A percentile compares a stretch with the other conserved stretches of the same genome.
Evolutionary conservation across 75 land plant genomes (phyloP).

Genomic region (Isoetes taiwanensis): DNA sequence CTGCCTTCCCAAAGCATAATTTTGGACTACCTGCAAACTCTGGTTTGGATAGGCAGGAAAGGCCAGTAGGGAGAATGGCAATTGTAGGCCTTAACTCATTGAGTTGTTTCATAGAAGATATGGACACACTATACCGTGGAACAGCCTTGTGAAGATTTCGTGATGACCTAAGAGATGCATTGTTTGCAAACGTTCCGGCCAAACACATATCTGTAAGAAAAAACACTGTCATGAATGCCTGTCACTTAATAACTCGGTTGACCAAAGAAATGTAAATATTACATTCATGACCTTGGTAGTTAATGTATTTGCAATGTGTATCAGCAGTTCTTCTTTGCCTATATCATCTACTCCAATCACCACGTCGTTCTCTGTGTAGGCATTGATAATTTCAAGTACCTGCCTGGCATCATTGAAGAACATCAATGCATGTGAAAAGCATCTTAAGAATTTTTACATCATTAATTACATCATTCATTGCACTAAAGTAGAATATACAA

Average conservation of each 20-base stretch:
- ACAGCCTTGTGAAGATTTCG: constrained; percentile 54
- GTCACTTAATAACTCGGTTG: not conserved
- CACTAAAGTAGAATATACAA: not conserved
- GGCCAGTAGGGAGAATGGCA: constrained; percentile 61
- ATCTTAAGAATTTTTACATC: too few species aligned
- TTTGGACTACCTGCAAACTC: not conserved
- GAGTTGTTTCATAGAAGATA: constrained; percentile 34
- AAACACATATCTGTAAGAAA: constrained; percentile 42
- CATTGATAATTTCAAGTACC: constrained; percentile 47
- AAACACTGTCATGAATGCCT: not conserved
- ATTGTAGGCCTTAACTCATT: constrained; percentile 47
- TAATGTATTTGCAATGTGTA: constrained; percentile 28
- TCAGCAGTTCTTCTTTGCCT: constrained; percentile 58
- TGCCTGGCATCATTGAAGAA: constrained; percentile 11
- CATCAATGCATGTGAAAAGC: not conserved
- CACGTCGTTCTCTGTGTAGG: constrained; percentile 39
- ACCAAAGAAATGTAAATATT: not conserved
- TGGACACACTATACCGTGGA: constrained; percentile 50
- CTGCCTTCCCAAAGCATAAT: not conserved
- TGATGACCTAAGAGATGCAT: constrained; percentile 48
- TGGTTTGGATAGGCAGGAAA: constrained; percentile 24
- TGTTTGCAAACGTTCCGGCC: constrained; percentile 60
- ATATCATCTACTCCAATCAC: constrained; percentile 45
- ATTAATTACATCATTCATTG: too few species aligned
- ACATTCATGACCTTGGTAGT: constrained; percentile 36